Evolutionary conservation across 306 rosid genomes (phyloP).

Genomic region (Cicer yamashitae): DNA sequence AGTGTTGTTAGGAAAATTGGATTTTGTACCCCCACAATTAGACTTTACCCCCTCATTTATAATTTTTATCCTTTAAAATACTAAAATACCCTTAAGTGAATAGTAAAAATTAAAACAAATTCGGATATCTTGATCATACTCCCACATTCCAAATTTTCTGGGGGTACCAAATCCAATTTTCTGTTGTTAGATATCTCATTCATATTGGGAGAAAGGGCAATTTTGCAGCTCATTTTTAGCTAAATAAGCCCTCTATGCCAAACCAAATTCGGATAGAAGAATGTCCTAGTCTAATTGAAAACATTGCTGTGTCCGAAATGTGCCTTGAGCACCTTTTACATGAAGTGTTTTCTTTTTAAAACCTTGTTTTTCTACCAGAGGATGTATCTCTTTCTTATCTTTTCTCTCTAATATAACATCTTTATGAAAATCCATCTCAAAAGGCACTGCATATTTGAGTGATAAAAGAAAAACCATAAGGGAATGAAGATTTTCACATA

Average conservation of each 20-base stretch:
- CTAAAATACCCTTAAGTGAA: too few relatives aligned
- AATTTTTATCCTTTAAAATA: too few relatives aligned
- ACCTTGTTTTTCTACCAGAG: not conserved
- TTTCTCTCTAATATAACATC: slow-evolving; percentile 5
- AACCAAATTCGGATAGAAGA: too few relatives aligned
- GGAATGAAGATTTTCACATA: slow-evolving; percentile 43
- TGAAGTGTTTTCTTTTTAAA: not conserved
- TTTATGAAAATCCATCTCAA: slow-evolving; percentile 8
- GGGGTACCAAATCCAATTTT: too few relatives aligned
- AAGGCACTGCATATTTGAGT: slow-evolving; percentile 20
- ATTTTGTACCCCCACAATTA: too few relatives aligned
- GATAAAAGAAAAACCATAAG: slow-evolving; percentile 26
- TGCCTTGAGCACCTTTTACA: not conserved
- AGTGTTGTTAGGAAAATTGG: not conserved
- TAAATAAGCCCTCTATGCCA: not conserved
- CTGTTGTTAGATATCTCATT: too few relatives aligned
- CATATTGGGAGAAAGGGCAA: not conserved
- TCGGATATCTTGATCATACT: too few relatives aligned
- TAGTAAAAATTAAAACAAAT: too few relatives aligned
- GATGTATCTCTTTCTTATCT: slow-evolving; percentile 22
- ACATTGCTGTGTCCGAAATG: too few relatives aligned
- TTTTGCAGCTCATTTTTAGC: not conserved
- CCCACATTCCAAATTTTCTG: too few relatives aligned
- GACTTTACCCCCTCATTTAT: too few relatives aligned
- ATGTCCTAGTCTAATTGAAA: too few relatives aligned